Evolutionary conservation across 140 eudicot genomes (phyloP).

Genomic region (Flaveria floridana): DNA sequence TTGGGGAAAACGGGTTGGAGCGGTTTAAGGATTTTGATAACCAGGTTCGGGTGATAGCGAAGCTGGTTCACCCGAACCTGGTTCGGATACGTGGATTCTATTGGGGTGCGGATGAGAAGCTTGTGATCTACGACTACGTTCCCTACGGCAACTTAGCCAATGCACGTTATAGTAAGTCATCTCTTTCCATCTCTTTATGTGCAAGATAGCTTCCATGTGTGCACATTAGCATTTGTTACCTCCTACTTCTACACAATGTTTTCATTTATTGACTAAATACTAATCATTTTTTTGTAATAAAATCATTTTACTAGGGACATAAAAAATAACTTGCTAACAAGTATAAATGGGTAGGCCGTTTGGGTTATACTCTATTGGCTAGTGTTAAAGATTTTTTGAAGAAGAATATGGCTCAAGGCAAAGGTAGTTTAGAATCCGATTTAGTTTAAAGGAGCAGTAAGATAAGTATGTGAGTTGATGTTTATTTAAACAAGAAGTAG

Average conservation of each 20-base stretch:
- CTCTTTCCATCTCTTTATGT: background rate
- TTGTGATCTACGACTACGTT: slow-evolving; percentile 79
- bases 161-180: slow-evolving; percentile 68
- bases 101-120: slow-evolving; percentile 85
- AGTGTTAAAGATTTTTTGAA: no score
- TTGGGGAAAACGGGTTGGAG: slow-evolving; percentile 75
- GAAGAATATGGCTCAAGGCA: no score
- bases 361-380: no score
- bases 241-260: background rate
- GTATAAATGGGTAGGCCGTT: no score
- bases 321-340: background rate
- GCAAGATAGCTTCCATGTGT: slow-evolving; percentile 24
- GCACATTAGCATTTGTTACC: slow-evolving; percentile 22
- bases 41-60: slow-evolving; percentile 65
- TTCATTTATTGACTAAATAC: background rate
- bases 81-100: slow-evolving; percentile 76
- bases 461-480: no score
- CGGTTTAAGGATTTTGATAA: slow-evolving; percentile 85
- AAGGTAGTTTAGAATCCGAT: no score
- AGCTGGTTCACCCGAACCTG: slow-evolving; percentile 75
- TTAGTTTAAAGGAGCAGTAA: no score
- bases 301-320: background rate
- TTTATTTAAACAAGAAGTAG: no score
- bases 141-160: slow-evolving; percentile 85
- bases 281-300: background rate